Evolutionary conservation across 495 filamentous ascomycete species (phyloP).

Genomic region (Talaromyces liani): DNA sequence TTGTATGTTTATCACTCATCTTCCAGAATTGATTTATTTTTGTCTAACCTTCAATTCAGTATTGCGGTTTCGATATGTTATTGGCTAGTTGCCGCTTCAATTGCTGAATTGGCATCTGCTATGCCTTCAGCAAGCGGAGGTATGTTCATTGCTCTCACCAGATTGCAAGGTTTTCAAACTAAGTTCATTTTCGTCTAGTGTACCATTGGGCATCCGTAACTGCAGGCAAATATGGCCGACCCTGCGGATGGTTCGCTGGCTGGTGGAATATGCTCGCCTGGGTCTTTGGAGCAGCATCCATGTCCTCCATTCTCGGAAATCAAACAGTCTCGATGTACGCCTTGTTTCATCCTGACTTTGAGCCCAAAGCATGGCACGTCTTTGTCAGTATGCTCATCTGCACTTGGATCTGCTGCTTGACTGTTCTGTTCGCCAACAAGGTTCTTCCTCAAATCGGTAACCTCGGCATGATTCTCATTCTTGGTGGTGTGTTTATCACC

Average conservation of each 20-base stretch:
- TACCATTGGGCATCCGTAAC: constrained; percentile 83
- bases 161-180: background rate
- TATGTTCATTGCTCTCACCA: constrained; percentile 10
- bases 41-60: constrained; percentile 14
- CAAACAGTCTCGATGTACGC: constrained; percentile 63
- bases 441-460: constrained; percentile 59
- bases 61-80: constrained; percentile 45
- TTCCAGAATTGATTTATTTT: background rate
- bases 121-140: constrained; percentile 73
- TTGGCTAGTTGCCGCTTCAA: constrained; percentile 46
- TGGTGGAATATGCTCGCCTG: constrained; percentile 79
- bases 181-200: constrained; percentile 22
- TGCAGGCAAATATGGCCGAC: constrained; percentile 60
- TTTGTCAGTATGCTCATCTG: constrained; percentile 63
- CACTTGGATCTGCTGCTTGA: constrained; percentile 55
- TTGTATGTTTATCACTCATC: constrained; percentile 22
- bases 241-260: constrained; percentile 70
- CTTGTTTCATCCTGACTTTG: constrained; percentile 57
- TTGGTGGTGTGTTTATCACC: constrained; percentile 61
- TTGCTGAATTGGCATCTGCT: constrained; percentile 69
- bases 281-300: constrained; percentile 56
- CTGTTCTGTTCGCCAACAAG: constrained; percentile 64
- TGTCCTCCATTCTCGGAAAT: constrained; percentile 60
- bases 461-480: constrained; percentile 60
- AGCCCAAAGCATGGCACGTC: constrained; percentile 61